These are phyloP conservation scores for Xylariaceae sp. DNA, from an alignment of 2,329 filamentous ascomycete genomes.

Conservation along the genomic window DNA sequence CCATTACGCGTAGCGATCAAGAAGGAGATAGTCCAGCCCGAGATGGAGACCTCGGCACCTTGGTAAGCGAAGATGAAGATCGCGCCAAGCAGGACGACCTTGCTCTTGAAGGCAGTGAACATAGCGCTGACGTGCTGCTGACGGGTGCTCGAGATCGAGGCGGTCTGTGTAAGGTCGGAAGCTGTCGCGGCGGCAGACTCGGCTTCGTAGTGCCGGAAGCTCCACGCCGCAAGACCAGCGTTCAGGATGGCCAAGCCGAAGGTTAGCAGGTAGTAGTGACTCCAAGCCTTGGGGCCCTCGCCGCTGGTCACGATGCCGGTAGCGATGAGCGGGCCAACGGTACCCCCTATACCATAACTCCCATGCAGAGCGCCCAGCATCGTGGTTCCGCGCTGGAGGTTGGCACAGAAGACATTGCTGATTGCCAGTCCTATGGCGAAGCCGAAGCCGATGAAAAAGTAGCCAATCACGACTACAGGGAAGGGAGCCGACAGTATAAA, in stretches of 20 bases:
- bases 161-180: constrained; percentile 3
- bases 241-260: constrained; percentile 55
- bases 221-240: constrained; percentile 56
- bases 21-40: constrained; percentile 84
- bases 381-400: constrained; percentile 48
- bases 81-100: constrained; percentile 67
- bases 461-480: constrained; percentile 60
- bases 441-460: constrained; percentile 62
- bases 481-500: constrained; percentile 68
- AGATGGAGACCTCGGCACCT: constrained; percentile 78
- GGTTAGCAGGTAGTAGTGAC: constrained; percentile 66
- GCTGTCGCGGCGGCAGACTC: constrained; percentile 39
- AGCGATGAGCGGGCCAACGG: constrained; percentile 66
- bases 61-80: constrained; percentile 85
- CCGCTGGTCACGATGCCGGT: constrained; percentile 59
- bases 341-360: constrained; percentile 62
- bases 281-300: constrained; percentile 52
- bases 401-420: constrained; percentile 55
- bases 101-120: constrained; percentile 44
- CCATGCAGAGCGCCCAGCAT: constrained; percentile 63
- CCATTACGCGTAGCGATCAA: constrained; percentile 66
- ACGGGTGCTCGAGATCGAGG: too few species aligned
- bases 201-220: constrained; percentile 66
- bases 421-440: constrained; percentile 53
- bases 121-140: constrained; percentile 37